These are phyloP conservation scores for Cymodocea nodosa DNA, from an alignment of 116 monocot species.

Conservation along the genomic window DNA sequence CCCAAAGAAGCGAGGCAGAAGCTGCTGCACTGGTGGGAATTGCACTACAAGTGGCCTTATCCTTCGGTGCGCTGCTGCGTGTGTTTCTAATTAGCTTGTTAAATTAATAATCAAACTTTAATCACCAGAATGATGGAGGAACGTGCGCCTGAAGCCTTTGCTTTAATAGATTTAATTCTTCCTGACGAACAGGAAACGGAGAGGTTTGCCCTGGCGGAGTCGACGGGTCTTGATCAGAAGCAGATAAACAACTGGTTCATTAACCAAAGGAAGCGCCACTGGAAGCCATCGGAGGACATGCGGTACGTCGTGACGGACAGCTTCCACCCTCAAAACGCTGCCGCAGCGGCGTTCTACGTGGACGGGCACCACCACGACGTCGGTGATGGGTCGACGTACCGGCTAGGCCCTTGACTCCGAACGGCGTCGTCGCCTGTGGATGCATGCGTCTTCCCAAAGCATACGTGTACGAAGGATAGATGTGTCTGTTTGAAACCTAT, in stretches of 20 bases:
- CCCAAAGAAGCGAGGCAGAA: constrained; percentile 60
- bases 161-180: neutral
- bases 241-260: constrained; percentile 80
- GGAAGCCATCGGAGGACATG: constrained; percentile 72
- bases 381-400: constrained; percentile 28
- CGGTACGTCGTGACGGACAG: constrained; percentile 50
- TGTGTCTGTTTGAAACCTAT: too few relatives aligned
- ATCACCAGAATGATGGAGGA: too few relatives aligned
- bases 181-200: constrained; percentile 27
- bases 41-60: constrained; percentile 71
- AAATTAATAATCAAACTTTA: too few relatives aligned
- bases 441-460: too few relatives aligned
- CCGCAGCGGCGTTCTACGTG: constrained; percentile 41
- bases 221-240: constrained; percentile 57
- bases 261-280: constrained; percentile 62
- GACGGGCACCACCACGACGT: constrained; percentile 43
- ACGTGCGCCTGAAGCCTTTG: too few relatives aligned
- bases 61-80: constrained; percentile 27
- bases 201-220: constrained; percentile 48
- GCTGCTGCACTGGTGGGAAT: constrained; percentile 60
- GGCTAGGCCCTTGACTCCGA: constrained; percentile 23
- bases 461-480: too few relatives aligned
- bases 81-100: too few relatives aligned
- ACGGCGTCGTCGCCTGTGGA: too few relatives aligned
- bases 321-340: constrained; percentile 26